Evolutionary conservation across 2,329 filamentous ascomycete species (phyloP).

Genomic region (Botryotinia globosa): DNA sequence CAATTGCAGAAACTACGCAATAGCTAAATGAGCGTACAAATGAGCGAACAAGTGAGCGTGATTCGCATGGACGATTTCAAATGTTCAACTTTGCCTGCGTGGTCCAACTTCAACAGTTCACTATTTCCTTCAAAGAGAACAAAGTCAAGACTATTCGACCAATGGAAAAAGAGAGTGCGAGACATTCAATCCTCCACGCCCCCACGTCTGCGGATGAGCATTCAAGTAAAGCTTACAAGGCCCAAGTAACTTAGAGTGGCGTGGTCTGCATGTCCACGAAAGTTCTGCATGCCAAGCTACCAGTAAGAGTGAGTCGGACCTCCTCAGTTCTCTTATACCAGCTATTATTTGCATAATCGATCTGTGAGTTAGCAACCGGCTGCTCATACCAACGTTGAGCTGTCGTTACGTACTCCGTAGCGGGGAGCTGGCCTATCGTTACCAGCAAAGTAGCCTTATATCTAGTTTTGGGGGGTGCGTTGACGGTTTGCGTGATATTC

Average conservation of each 20-base stretch:
- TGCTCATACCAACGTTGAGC: constrained; percentile 1
- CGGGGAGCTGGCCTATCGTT: background rate
- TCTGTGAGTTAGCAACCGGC: background rate
- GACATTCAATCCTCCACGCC: background rate
- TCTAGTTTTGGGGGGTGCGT: background rate
- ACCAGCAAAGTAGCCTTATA: constrained; percentile 2
- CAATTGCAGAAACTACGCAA: background rate
- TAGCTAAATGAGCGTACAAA: background rate
- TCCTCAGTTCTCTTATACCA: constrained; percentile 3
- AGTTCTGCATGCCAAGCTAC: background rate
- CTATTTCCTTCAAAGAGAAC: too few species aligned
- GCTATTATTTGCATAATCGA: background rate
- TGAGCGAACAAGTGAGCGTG: too few species aligned
- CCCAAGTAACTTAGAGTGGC: constrained; percentile 6
- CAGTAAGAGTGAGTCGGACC: background rate
- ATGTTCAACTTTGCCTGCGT: background rate
- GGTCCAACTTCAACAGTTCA: background rate
- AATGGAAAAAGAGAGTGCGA: background rate
- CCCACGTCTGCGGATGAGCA: background rate
- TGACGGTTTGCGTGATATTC: background rate
- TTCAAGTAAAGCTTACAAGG: background rate
- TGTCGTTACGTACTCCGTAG: background rate
- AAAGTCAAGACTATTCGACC: background rate
- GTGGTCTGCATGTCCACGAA: background rate
- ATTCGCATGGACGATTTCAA: background rate